Evolutionary conservation across 805 yeast genomes (phyloP).

Genomic region (Wickerhamiella bombiphila): DNA sequence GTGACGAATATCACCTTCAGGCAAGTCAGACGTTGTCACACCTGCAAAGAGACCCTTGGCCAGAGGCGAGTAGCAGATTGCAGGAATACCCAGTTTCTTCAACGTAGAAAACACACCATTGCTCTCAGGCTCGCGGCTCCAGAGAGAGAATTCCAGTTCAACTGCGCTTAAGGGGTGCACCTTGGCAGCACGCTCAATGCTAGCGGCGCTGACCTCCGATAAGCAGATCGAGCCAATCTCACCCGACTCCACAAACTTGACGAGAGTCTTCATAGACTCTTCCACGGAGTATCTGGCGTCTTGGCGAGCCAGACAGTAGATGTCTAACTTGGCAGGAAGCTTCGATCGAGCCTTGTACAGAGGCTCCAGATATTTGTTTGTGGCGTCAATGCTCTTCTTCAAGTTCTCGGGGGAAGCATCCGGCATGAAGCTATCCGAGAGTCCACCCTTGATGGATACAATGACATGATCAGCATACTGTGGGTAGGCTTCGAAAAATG

Average conservation of each 20-base stretch:
- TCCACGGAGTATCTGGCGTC: constrained; percentile 38
- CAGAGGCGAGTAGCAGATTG: constrained; percentile 72
- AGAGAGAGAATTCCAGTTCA: constrained; percentile 67
- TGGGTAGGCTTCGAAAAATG: constrained; percentile 45
- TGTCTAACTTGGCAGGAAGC: constrained; percentile 26
- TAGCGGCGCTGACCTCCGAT: constrained; percentile 52
- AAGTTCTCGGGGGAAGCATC: constrained; percentile 37
- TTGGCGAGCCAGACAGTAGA: constrained; percentile 63
- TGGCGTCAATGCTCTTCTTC: constrained; percentile 33
- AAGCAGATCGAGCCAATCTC: constrained; percentile 56
- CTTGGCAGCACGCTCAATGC: constrained; percentile 44
- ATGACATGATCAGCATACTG: constrained; percentile 40
- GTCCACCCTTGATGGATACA: constrained; percentile 57
- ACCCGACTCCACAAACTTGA: constrained; percentile 39
- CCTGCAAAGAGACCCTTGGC: constrained; percentile 72
- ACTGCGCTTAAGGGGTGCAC: constrained; percentile 47
- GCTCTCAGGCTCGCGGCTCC: constrained; percentile 42
- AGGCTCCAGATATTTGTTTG: constrained; percentile 16
- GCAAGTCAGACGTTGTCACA: constrained; percentile 31
- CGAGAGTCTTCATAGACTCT: constrained; percentile 41
- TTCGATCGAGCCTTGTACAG: constrained; percentile 13
- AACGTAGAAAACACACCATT: constrained; percentile 53
- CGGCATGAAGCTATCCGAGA: constrained; percentile 31
- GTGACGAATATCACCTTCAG: constrained; percentile 41
- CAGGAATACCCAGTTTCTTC: constrained; percentile 43